Base-by-base conservation (phyloP, 108 stramenopile genomes). In the Nitzschia inconspicua region DNA sequence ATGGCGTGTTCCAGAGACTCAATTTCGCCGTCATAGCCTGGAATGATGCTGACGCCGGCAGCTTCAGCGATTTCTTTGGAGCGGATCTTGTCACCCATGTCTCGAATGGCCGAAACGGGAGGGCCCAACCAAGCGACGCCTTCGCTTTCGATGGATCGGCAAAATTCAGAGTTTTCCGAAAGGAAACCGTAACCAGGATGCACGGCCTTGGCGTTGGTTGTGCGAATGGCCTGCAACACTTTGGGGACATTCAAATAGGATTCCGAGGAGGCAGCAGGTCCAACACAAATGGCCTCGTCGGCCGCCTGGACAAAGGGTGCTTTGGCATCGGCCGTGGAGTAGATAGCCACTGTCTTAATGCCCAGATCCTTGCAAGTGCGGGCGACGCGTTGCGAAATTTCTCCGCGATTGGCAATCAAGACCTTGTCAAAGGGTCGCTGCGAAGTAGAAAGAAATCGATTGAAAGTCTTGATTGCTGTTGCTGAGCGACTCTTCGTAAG, bases 181-280 rank as follows among this genome's bases (percentile, higher is more conserved):
- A 97, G 75, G 48, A 97, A 95, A 16, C 96, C 96, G 58, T 89
- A 85, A 1, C 44, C 98, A 3, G 98, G 98, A 67, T 98, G 98
- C 2, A 98, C 79, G 1, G 87, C 95, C 62, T 97, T 80, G 4
- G 91, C 88, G 0, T 87, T 82, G 5, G 95, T 91, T 42, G 59
- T 16, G 9, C 61, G 37, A 25, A 86, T 74, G 14, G 91, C 92
- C 23, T 77, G 53, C 10, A 86, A 57, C 24, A 98, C 86, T 29
- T 77, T 73, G n/a, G 85, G 55, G 3, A 78, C 65, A 28, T 84
- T 63, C n/a, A 97, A 68, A 57, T 97, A 97, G 53, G 73, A 73
- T 28, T 77, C 39, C 8, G 63, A 53, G 18, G 75, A 59, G 10
- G 85, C 57, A 80, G 7, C 97, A 96, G 47, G 97, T 83, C 96